Conservation (phyloP, 2,329 filamentous ascomycete genomes). For the Aspergillus pseudoglaucus region DNA sequence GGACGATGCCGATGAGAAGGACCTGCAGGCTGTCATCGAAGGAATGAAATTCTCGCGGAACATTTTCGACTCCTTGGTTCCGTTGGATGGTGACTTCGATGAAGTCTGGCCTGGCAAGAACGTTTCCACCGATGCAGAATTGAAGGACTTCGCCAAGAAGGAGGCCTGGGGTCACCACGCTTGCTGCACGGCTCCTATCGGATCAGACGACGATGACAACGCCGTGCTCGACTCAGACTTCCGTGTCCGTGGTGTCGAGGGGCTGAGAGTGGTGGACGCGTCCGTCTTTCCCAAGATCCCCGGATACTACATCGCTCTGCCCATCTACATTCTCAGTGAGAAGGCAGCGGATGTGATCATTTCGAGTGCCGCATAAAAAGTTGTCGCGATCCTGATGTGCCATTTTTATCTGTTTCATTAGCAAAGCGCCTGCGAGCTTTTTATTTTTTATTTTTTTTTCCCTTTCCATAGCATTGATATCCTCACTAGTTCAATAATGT, state of each 20-base stretch:
- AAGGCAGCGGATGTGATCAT: constrained; percentile 56
- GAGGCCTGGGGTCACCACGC: constrained; percentile 54
- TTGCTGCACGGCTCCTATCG: constrained; percentile 50
- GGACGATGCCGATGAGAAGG: constrained; percentile 42
- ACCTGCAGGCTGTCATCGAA: constrained; percentile 50
- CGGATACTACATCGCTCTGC: constrained; percentile 47
- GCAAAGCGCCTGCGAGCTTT: not conserved
- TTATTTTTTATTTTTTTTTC: no score
- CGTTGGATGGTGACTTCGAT: constrained; percentile 40
- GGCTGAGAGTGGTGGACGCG: constrained; percentile 57
- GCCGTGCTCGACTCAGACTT: constrained; percentile 53
- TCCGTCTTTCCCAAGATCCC: constrained; percentile 52
- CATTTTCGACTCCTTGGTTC: constrained; percentile 37
- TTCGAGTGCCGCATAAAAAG: constrained; percentile 3
- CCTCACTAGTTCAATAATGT: not conserved
- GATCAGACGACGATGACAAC: constrained; percentile 45
- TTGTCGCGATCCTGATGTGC: not conserved
- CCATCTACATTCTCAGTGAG: constrained; percentile 53
- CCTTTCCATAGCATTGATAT: no score
- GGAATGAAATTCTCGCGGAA: constrained; percentile 49
- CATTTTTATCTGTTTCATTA: not conserved
- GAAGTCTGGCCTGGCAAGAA: constrained; percentile 40
- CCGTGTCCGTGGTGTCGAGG: constrained; percentile 49
- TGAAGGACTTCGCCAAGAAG: constrained; percentile 45
- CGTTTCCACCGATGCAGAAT: constrained; percentile 36